Percentiles rank a stretch among this genome's conserved stretches.
These are phyloP conservation scores for Massariosphaeria phaeospora DNA, from an alignment of 495 filamentous ascomycete species.

Conservation along the genomic window DNA sequence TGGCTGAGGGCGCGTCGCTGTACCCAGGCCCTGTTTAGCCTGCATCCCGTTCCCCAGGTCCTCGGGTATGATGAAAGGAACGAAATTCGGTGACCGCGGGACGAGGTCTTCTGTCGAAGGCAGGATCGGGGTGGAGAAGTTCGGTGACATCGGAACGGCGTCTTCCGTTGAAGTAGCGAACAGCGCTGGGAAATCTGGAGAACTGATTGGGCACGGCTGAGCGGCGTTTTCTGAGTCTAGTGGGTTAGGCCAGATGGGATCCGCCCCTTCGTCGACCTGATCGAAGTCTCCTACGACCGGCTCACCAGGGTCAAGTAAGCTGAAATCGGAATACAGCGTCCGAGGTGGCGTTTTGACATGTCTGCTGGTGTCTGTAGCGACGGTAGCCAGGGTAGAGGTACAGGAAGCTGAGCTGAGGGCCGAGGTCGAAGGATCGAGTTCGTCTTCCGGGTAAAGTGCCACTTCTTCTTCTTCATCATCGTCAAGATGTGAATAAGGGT, in stretches of 20 bases:
- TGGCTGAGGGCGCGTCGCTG: not conserved
- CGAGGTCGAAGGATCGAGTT: not conserved
- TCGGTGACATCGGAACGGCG: slow-evolving; percentile 1
- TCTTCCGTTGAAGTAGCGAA: slow-evolving; percentile 4
- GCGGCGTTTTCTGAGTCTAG: not conserved
- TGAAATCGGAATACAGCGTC: slow-evolving; percentile 41
- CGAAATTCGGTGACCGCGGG: not conserved
- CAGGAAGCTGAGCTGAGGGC: slow-evolving; percentile 9
- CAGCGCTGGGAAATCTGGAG: slow-evolving; percentile 16
- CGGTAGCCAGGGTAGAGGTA: not conserved
- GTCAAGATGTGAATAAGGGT: slow-evolving; percentile 23
- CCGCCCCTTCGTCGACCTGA: slow-evolving; percentile 43
- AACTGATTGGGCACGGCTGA: not conserved
- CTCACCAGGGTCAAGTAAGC: slow-evolving; percentile 26
- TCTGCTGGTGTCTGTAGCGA: not conserved
- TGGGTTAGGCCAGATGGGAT: slow-evolving; percentile 21
- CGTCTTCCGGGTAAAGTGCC: too few relatives aligned
- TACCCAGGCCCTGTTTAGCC: not conserved
- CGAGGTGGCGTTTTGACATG: slow-evolving; percentile 12
- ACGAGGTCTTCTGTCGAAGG: not conserved
- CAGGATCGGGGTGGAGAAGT: not conserved
- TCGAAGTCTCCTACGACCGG: slow-evolving; percentile 38
- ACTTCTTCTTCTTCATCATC: slow-evolving; percentile 28
- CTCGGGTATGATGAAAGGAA: not conserved
- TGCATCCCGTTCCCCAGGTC: not conserved